Conservation (phyloP, 1,284 basidiomycete species). For the Porphyrellus sp. region DNA sequence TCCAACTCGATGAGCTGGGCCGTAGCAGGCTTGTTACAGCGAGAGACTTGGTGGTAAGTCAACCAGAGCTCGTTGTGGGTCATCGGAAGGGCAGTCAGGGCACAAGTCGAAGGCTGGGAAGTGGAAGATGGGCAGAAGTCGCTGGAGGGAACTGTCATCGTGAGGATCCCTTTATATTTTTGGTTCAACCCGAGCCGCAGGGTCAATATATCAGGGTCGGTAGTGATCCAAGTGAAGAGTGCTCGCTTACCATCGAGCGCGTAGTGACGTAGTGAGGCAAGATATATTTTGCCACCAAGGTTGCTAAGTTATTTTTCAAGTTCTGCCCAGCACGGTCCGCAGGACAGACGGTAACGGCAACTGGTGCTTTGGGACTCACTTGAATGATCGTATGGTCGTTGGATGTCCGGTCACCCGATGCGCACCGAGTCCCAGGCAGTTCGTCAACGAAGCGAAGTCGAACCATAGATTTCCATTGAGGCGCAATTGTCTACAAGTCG, state of each 20-base stretch:
- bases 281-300: neutral
- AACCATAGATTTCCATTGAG: too few species aligned
- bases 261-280: neutral
- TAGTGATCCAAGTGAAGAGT: slow-evolving; percentile 14
- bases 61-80: slow-evolving; percentile 44
- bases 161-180: slow-evolving; percentile 12
- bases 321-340: too few species aligned
- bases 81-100: too few species aligned
- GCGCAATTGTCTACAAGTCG: too few species aligned
- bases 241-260: neutral
- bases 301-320: neutral
- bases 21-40: slow-evolving; percentile 39
- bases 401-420: too few species aligned
- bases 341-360: too few species aligned
- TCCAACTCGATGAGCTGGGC: slow-evolving; percentile 47
- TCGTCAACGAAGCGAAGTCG: too few species aligned
- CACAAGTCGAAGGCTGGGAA: neutral
- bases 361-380: too few species aligned
- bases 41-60: slow-evolving; percentile 45
- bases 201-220: slow-evolving; percentile 6
- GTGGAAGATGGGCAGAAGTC: neutral
- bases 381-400: too few species aligned
- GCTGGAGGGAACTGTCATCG: neutral
- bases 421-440: too few species aligned
- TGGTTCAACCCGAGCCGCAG: neutral